phyloP scores from a whole-genome alignment of 306 rosid genomes.

The Begonia masoniana region DNA sequence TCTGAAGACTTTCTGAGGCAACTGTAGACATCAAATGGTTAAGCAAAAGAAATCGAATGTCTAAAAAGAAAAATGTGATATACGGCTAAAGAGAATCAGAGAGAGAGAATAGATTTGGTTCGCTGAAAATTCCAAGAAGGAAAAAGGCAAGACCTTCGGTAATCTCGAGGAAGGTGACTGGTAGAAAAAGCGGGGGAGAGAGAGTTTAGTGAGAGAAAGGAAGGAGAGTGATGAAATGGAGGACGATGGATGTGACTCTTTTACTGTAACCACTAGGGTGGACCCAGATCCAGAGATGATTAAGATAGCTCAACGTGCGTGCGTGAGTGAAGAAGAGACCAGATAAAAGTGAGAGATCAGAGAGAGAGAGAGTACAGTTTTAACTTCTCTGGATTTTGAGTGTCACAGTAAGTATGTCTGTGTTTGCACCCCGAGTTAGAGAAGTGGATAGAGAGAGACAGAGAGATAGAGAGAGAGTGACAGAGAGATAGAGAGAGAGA shows the following conservation, averaged over 20 bases:
- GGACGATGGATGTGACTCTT: slow-evolving; percentile 26
- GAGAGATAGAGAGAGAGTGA: slow-evolving; percentile 10
- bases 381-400: slow-evolving; percentile 24
- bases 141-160: slow-evolving; percentile 24
- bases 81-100: slow-evolving; percentile 19
- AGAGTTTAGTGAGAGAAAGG: slow-evolving; percentile 2
- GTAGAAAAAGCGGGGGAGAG: not conserved
- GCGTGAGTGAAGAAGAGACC: slow-evolving; percentile 4
- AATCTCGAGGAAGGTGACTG: slow-evolving; percentile 35
- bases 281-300: slow-evolving; percentile 23
- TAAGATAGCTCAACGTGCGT: slow-evolving; percentile 12
- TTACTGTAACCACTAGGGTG: slow-evolving; percentile 11
- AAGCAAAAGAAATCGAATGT: no score
- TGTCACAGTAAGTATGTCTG: slow-evolving; percentile 24
- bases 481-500: slow-evolving; percentile 3
- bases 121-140: slow-evolving; percentile 28
- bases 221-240: slow-evolving; percentile 32
- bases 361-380: slow-evolving; percentile 11
- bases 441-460: slow-evolving; percentile 12
- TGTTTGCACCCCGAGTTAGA: not conserved
- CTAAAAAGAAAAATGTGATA: no score
- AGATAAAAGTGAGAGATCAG: slow-evolving; percentile 8
- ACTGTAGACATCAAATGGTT: slow-evolving; percentile 6
- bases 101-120: slow-evolving; percentile 31
- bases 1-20: not conserved